phyloP scores from a whole-genome alignment of 495 filamentous ascomycete genomes.

The Neurospora cerealis region DNA sequence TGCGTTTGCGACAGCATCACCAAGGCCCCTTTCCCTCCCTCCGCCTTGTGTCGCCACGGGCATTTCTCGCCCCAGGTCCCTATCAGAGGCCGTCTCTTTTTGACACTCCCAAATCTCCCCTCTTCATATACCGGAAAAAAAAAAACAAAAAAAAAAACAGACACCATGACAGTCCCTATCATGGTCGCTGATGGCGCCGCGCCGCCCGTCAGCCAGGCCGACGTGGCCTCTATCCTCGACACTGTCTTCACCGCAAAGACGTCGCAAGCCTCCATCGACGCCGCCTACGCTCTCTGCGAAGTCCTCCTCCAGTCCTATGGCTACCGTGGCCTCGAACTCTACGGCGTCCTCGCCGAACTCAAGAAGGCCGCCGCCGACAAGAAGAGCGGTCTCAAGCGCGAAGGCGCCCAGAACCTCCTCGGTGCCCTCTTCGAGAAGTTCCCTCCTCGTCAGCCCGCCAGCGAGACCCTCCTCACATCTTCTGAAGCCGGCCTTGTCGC shows the following conservation, averaged over 20 bases:
- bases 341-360: slow-evolving; percentile 61
- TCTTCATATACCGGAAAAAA: not conserved
- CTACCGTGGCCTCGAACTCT: slow-evolving; percentile 58
- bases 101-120: not conserved
- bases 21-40: not conserved
- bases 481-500: slow-evolving; percentile 66
- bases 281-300: slow-evolving; percentile 72
- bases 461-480: slow-evolving; percentile 70
- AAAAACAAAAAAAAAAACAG: slow-evolving; percentile 1
- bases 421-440: slow-evolving; percentile 89
- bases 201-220: slow-evolving; percentile 56
- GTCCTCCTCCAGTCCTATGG: slow-evolving; percentile 70
- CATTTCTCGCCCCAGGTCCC: not conserved
- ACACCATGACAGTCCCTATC: slow-evolving; percentile 23
- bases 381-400: slow-evolving; percentile 77
- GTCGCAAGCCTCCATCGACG: slow-evolving; percentile 80
- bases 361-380: slow-evolving; percentile 88
- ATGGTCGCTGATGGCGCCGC: slow-evolving; percentile 25
- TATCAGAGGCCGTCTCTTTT: not conserved
- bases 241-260: slow-evolving; percentile 71
- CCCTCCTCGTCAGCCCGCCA: slow-evolving; percentile 63
- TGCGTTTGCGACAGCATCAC: not conserved
- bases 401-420: slow-evolving; percentile 90
- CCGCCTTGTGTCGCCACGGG: not conserved
- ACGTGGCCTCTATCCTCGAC: slow-evolving; percentile 61